Conservation (phyloP, 768 basidiomycete genomes). For the Tylopilus balloui region DNA sequence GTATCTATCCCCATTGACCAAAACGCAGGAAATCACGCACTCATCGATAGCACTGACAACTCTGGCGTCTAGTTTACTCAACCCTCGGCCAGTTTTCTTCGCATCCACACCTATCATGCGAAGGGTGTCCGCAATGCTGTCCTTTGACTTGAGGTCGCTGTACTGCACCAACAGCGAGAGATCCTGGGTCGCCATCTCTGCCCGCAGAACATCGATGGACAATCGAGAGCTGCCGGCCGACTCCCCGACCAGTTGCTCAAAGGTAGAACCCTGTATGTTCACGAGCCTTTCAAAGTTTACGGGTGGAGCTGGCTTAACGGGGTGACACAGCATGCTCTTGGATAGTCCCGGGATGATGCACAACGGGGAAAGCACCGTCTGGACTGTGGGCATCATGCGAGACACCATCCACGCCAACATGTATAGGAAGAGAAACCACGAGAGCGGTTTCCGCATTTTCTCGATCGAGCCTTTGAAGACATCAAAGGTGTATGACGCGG, state of each 20-base stretch:
- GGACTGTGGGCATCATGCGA: slow-evolving; percentile 41
- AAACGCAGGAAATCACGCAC: slow-evolving; percentile 36
- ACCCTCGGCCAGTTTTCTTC: slow-evolving; percentile 50
- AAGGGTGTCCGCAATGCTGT: slow-evolving; percentile 51
- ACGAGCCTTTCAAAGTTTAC: slow-evolving; percentile 61
- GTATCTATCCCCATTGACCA: neutral
- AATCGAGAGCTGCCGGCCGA: slow-evolving; percentile 55
- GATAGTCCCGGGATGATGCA: slow-evolving; percentile 62
- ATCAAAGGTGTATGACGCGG: slow-evolving; percentile 42
- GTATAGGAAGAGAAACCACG: slow-evolving; percentile 48
- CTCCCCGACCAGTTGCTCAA: slow-evolving; percentile 60
- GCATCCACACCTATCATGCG: slow-evolving; percentile 56
- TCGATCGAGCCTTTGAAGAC: slow-evolving; percentile 44
- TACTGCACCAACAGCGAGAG: slow-evolving; percentile 56
- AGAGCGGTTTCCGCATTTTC: slow-evolving; percentile 53
- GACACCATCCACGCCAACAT: slow-evolving; percentile 44
- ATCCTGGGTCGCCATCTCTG: slow-evolving; percentile 73
- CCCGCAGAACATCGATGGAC: slow-evolving; percentile 66
- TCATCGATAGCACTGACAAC: slow-evolving; percentile 72
- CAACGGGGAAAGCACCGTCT: slow-evolving; percentile 49
- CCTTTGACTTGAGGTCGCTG: slow-evolving; percentile 59
- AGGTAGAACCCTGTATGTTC: slow-evolving; percentile 54
- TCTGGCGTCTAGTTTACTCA: slow-evolving; percentile 61
- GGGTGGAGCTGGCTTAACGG: slow-evolving; percentile 22
- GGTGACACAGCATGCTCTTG: slow-evolving; percentile 40